Evolutionary conservation across 345 rosid species (phyloP).

Genomic region (Geranium brycei): DNA sequence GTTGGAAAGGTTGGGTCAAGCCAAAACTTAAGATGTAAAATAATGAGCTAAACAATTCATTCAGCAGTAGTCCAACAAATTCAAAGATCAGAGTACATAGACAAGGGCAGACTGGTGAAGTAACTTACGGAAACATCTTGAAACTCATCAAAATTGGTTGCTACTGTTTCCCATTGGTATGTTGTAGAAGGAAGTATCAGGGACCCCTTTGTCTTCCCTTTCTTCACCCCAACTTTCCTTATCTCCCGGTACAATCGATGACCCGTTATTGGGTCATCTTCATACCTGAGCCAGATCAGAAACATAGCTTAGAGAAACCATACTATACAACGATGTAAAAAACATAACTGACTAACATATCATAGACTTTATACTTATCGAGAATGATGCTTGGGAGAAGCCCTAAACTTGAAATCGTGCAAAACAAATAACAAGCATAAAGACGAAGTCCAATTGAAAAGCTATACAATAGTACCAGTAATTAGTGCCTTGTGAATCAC

Average conservation of each 20-base stretch:
- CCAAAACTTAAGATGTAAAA: not conserved
- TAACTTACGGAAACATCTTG: constrained; percentile 57
- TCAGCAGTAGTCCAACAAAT: not conserved
- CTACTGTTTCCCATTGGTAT: constrained; percentile 95
- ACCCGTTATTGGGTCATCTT: constrained; percentile 84
- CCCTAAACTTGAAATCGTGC: not conserved
- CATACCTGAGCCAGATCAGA: constrained; percentile 57
- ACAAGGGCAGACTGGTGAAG: constrained; percentile 3
- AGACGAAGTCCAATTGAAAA: not conserved
- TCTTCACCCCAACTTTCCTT: constrained; percentile 67
- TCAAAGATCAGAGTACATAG: not conserved
- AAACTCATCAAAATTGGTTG: constrained; percentile 89
- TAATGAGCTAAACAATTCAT: not conserved
- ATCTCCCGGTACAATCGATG: constrained; percentile 92
- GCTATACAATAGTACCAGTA: constrained; percentile 49
- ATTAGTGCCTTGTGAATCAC: constrained; percentile 86
- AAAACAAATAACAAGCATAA: not conserved
- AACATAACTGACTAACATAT: not conserved
- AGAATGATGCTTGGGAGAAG: not conserved
- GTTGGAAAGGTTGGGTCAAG: not conserved
- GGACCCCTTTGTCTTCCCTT: constrained; percentile 75
- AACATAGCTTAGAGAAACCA: constrained; percentile 7
- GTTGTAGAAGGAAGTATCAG: constrained; percentile 47
- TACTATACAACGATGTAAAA: not conserved
- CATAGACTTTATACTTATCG: not conserved